phyloP scores from a whole-genome alignment of 495 filamentous ascomycete species.

The Cercophora newfieldiana region DNA sequence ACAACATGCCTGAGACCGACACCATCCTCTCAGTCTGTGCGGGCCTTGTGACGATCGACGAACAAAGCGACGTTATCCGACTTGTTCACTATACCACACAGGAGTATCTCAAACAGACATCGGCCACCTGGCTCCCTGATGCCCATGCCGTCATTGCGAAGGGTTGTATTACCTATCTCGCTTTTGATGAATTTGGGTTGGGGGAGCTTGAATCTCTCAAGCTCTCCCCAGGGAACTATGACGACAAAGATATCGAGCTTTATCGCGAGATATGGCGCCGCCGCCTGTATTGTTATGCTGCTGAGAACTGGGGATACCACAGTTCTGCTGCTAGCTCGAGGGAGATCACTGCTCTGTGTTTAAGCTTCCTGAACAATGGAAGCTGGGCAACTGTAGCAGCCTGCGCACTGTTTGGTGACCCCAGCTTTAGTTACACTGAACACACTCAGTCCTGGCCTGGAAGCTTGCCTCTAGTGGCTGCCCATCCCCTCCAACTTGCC shows the following conservation, averaged over 20 bases:
- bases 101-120: not conserved
- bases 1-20: not conserved
- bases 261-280: not conserved
- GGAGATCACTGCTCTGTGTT: not conserved
- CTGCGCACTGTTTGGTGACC: not conserved
- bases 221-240: too few relatives aligned
- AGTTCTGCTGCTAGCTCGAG: too few relatives aligned
- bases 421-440: too few relatives aligned
- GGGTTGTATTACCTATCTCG: not conserved
- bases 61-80: not conserved
- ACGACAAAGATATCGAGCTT: not conserved
- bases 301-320: not conserved
- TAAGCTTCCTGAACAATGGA: not conserved
- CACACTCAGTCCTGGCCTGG: too few relatives aligned
- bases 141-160: not conserved
- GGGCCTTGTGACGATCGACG: not conserved
- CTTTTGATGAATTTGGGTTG: too few relatives aligned
- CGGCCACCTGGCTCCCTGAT: not conserved
- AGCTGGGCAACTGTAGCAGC: not conserved
- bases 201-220: too few relatives aligned
- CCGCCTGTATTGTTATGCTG: not conserved
- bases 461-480: too few relatives aligned
- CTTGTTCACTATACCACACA: slow-evolving; percentile 1
- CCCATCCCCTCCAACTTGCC: too few relatives aligned
- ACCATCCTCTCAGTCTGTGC: not conserved